These are phyloP conservation scores for Priceomyces fermenticarens DNA, from an alignment of 805 yeast genomes.

Conservation along the genomic window DNA sequence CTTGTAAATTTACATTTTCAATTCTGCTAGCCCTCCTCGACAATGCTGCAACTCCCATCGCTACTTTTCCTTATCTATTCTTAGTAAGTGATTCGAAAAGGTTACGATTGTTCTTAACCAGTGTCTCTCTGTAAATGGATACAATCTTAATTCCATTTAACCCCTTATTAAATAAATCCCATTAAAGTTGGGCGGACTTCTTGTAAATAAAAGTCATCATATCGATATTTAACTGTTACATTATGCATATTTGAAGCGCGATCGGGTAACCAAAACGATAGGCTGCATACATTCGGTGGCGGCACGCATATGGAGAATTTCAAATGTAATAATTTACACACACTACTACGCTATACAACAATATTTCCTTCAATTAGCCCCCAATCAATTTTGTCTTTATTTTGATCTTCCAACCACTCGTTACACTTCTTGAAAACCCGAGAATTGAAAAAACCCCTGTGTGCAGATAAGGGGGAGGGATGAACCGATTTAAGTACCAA, in stretches of 20 bases:
- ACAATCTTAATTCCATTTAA: no score
- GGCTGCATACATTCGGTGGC: not conserved
- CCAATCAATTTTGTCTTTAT: slow-evolving; percentile 64
- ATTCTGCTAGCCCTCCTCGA: slow-evolving; percentile 1
- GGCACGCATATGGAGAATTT: not conserved
- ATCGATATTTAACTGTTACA: no score
- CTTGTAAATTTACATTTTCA: slow-evolving; percentile 14
- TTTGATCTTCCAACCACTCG: slow-evolving; percentile 62
- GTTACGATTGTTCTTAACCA: not conserved
- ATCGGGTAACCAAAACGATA: slow-evolving; percentile 6
- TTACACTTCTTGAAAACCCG: slow-evolving; percentile 74
- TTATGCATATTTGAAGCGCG: not conserved
- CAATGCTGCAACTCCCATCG: slow-evolving; percentile 8
- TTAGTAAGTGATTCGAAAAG: not conserved
- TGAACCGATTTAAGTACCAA: slow-evolving; percentile 74
- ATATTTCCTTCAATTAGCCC: slow-evolving; percentile 30
- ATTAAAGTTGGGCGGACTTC: no score
- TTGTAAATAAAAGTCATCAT: no score
- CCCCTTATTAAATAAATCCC: no score
- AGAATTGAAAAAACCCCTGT: slow-evolving; percentile 76
- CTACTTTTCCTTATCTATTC: no score
- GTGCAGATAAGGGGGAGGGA: slow-evolving; percentile 93
- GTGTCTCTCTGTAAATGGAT: no score
- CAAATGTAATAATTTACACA: slow-evolving; percentile 1
- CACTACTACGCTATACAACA: slow-evolving; percentile 10